Percentiles rank a stretch among this genome's conserved stretches.
Conservation (phyloP, 2,329 filamentous ascomycete genomes). For the Pleurostoma richardsiae region DNA sequence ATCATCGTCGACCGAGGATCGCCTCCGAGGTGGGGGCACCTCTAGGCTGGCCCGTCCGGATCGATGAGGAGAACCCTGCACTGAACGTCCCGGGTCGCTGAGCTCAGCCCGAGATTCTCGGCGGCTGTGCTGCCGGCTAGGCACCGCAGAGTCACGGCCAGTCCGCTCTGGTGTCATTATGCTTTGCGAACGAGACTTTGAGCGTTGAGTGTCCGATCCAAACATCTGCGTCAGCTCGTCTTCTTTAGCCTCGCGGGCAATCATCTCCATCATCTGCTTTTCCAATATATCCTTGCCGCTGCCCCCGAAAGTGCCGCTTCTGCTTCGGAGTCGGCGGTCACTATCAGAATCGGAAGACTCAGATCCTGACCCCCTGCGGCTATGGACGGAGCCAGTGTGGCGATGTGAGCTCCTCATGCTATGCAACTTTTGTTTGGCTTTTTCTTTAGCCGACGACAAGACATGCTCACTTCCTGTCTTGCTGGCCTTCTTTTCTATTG, state of each 20-base stretch:
- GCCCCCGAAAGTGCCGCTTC: conserved; percentile 42
- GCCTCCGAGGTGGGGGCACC: conserved; percentile 31
- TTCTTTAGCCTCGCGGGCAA: conserved; percentile 46
- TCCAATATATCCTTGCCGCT: conserved; percentile 49
- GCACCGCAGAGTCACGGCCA: conserved; percentile 16
- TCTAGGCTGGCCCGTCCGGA: conserved; percentile 41
- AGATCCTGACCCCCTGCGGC: conserved; percentile 49
- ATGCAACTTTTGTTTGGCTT: conserved; percentile 56
- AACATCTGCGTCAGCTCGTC: conserved; percentile 25
- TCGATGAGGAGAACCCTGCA: conserved; percentile 21
- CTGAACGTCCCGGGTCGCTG: conserved; percentile 24
- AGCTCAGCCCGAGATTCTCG: conserved; percentile 30
- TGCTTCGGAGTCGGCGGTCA: conserved; percentile 29
- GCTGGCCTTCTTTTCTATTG: conserved; percentile 14
- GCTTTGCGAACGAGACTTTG: conserved; percentile 23
- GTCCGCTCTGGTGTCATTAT: conserved; percentile 24
- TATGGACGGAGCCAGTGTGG: conserved; percentile 42
- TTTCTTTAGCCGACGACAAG: conserved; percentile 50
- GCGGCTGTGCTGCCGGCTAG: conserved; percentile 25
- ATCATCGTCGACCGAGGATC: conserved; percentile 37
- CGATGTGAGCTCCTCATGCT: conserved; percentile 51
- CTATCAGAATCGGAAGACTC: conserved; percentile 56
- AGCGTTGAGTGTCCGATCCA: conserved; percentile 23
- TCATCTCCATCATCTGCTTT: conserved; percentile 58
- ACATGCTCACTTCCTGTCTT: conserved; percentile 34